A percentile compares a stretch with the other conserved stretches of the same genome.
These are phyloP conservation scores for Bipolaris oryzae DNA, from an alignment of 2,329 filamentous ascomycete genomes.

Conservation along the genomic window DNA sequence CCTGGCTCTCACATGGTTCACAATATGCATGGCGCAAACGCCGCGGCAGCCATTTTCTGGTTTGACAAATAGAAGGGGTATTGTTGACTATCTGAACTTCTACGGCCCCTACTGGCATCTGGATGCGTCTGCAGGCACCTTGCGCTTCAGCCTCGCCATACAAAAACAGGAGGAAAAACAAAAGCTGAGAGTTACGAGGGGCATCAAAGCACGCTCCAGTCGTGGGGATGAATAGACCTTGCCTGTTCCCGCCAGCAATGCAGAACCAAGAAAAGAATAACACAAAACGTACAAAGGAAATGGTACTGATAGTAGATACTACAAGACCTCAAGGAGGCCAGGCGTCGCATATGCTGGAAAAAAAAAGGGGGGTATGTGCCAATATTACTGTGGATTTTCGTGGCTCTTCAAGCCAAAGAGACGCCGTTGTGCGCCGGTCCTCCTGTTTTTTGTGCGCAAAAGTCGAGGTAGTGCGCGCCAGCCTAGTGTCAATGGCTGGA, in stretches of 20 bases:
- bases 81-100: slow-evolving; percentile 18
- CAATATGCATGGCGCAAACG: background rate
- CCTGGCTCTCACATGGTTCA: background rate
- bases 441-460: slow-evolving; percentile 16
- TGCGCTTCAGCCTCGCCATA: slow-evolving; percentile 8
- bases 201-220: slow-evolving; percentile 30
- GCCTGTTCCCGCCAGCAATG: slow-evolving; percentile 39
- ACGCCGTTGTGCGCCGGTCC: slow-evolving; percentile 18
- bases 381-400: slow-evolving; percentile 40
- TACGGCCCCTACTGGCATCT: slow-evolving; percentile 5
- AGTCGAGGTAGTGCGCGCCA: slow-evolving; percentile 7
- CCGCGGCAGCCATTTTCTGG: background rate
- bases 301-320: slow-evolving; percentile 28
- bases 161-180: slow-evolving; percentile 12
- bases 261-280: slow-evolving; percentile 31
- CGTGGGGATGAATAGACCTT: slow-evolving; percentile 16
- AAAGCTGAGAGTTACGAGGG: slow-evolving; percentile 9
- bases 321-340: slow-evolving; percentile 8
- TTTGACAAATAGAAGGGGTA: slow-evolving; percentile 12
- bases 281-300: slow-evolving; percentile 41
- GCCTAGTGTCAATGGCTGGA: slow-evolving; percentile 2
- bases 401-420: slow-evolving; percentile 15
- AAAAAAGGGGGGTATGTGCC: slow-evolving; percentile 31
- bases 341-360: slow-evolving; percentile 13
- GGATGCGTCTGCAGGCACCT: slow-evolving; percentile 7